Base-by-base conservation (phyloP, 75 land plant genomes). In the Cryptomeria japonica region DNA sequence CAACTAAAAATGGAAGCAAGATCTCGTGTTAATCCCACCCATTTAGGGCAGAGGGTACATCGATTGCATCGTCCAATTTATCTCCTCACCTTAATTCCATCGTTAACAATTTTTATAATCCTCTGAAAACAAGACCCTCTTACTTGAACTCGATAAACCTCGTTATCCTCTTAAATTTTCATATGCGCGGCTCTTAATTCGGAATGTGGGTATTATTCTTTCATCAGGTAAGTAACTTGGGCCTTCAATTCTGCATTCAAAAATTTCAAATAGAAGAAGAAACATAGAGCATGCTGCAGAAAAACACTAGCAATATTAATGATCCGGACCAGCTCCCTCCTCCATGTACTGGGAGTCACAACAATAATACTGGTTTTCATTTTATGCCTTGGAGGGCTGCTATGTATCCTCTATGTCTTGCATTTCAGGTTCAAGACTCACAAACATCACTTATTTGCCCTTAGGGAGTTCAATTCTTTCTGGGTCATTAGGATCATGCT, bases 401-500 rank as follows among this genome's bases (percentile, higher is more conserved):
- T 83, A 18, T 91, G 89, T 49, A 85, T 91, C 18, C 83, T 42
- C 46, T 91, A 90, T 82, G 89, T 90, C 16, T 86, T 92, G 39
- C 49, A 80, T 85, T 92, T 92, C 80, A 87, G 93, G 47, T 55
- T 72, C 80, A 92, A 92, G 84, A 91, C 91, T 28, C 87, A 68
- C 42, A 64, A 84, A 22, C 86, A 73, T 55, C 86, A 78, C 41
- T 38, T 86, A 5, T 78, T 85, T 41, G 88, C 88, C 11, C 38
- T 58, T 41, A n/a, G 46, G 38, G 89, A 58, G 25, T 70, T 94
- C 88, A 92, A 91, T 89, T 87, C 95, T 39, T 89, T 93, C 80
- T 92, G 95, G 95, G 86, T 88, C 64, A 90, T 90, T 42, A 93
- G 95, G 56, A 83, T 92, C 72, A 86, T 90, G 68, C 90, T 94